Evolutionary conservation across 108 stramenopile genomes (phyloP), one percentile per base, ranked within the genome.

Genomic region (Pseudonitzschia pungens): DNA sequence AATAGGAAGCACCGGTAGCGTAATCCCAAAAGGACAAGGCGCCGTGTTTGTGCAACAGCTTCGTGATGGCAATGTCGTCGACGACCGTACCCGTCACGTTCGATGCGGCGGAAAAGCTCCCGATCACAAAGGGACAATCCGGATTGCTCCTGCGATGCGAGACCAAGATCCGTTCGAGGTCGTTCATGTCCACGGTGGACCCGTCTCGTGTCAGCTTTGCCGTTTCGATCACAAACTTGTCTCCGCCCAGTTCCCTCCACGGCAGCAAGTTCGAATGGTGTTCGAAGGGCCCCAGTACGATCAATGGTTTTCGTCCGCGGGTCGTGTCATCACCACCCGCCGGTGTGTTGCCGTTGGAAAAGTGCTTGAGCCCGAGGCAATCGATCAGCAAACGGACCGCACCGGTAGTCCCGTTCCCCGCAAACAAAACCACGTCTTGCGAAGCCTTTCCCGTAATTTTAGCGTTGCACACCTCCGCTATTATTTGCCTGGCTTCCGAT

Each of bases 211-310:
- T 68, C 4, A 68, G 33, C 15, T 82, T 65, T 44, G 84, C 83
- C 12, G 87, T 84, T 4, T 91, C 69, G 51, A 84, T 84, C 11
- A 89, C 82, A 32, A 95, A 84, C 16, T 89, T 79, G 51, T 85
- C 85, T n/a, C 58, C 58, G 29, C 94, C 94, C 12, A 89, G 84
- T 83, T 99, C 99, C 69, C 97, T 75, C 97, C 97, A 99, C 2
- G 97, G 97, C 7, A 99, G 71, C 41, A 99, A 70, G 77, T 98
- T 98, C 64, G 96, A 96, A 73, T 99, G 99, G 77, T 99, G 99
- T 80, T 96, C 98, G 64, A 91, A 98, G 14, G 97, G 96, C 9
- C 97, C 94, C 26, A 94, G 81, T 74, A 99, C 91, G 20, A 98
- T 88, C 2, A 97, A 82, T 9, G 87, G 87, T n/a, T 62, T 82